Conservation (phyloP, 1,139 yeast species). For the Debaryomyces coudertii region DNA sequence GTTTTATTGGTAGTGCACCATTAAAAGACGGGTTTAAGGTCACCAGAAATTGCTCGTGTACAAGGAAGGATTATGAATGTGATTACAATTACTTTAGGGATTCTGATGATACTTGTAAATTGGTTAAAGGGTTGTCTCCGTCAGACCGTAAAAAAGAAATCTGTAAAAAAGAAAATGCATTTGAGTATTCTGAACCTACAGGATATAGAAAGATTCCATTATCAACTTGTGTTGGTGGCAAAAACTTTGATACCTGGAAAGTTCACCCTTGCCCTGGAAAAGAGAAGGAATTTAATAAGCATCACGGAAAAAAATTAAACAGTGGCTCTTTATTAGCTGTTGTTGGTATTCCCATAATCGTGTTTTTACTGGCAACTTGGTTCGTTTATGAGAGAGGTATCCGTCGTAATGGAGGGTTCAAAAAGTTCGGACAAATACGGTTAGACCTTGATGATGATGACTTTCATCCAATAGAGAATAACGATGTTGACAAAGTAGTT, state of each 20-base stretch:
- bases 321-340: conserved; percentile 57
- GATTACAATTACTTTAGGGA: conserved; percentile 80
- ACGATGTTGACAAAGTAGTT: conserved; percentile 62
- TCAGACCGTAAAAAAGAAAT: conserved; percentile 60
- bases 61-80: conserved; percentile 90
- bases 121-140: conserved; percentile 72
- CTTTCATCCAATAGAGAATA: conserved; percentile 65
- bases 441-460: conserved; percentile 74
- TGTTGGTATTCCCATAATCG: conserved; percentile 58
- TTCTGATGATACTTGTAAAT: conserved; percentile 81
- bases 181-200: conserved; percentile 56
- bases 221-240: conserved; percentile 50
- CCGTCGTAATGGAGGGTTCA: conserved; percentile 77
- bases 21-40: conserved; percentile 62
- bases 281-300: conserved; percentile 60
- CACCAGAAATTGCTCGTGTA: conserved; percentile 75
- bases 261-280: conserved; percentile 88
- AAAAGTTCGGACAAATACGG: conserved; percentile 83
- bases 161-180: conserved; percentile 58
- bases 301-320: conserved; percentile 59
- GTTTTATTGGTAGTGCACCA: conserved; percentile 82
- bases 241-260: conserved; percentile 62
- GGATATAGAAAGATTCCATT: conserved; percentile 51
- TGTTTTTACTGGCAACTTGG: conserved; percentile 62
- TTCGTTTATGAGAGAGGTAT: conserved; percentile 83